These are phyloP conservation scores for Phialophora expanda DNA, from an alignment of 2,329 filamentous ascomycete genomes.

Conservation along the genomic window DNA sequence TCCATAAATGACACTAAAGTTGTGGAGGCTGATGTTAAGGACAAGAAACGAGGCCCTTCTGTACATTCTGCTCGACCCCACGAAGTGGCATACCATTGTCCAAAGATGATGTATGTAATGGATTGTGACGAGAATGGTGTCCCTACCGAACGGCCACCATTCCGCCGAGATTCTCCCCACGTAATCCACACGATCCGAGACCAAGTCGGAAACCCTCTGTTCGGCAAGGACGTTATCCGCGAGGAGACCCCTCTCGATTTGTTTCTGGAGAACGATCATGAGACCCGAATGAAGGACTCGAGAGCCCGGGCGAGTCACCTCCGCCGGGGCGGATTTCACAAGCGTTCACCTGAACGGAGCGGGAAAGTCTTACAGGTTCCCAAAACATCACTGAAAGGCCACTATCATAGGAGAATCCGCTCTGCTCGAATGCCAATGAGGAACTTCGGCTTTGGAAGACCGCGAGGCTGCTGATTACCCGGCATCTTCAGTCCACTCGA, in stretches of 20 bases:
- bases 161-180: conserved; percentile 1
- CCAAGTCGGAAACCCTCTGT: conserved; percentile 2
- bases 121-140: conserved; percentile 6
- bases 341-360: conserved; percentile 3
- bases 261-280: background rate
- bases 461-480: background rate
- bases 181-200: conserved; percentile 2
- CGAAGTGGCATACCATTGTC: background rate
- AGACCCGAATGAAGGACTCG: background rate
- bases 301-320: background rate
- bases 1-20: background rate
- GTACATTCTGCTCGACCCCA: background rate
- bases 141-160: conserved; percentile 4
- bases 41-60: background rate
- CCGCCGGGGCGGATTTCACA: background rate
- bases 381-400: background rate
- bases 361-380: background rate
- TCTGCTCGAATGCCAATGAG: conserved; percentile 4
- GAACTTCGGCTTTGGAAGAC: background rate
- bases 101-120: conserved; percentile 9
- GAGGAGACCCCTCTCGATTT: background rate
- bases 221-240: background rate
- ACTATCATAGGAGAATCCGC: background rate
- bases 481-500: background rate
- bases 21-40: background rate